Conservation (phyloP, 768 basidiomycete species). For the Nevesoporus exiguus region DNA sequence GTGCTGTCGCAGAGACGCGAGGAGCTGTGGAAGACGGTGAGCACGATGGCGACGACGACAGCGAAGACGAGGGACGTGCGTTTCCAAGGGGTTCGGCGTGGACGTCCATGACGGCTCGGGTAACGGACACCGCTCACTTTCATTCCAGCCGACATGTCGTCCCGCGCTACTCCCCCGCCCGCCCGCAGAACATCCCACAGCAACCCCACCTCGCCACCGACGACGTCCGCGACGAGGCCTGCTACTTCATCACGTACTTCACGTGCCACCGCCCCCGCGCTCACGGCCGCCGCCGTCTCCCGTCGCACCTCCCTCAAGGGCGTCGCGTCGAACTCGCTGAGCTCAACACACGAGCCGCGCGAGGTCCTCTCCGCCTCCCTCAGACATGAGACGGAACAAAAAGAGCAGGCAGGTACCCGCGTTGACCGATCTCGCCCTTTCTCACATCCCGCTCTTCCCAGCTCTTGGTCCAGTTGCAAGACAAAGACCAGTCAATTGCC, state of each 20-base stretch:
- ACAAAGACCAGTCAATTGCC: slow-evolving; percentile 70
- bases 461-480: slow-evolving; percentile 75
- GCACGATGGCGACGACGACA: not conserved
- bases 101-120: slow-evolving; percentile 7
- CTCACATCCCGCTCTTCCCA: slow-evolving; percentile 28
- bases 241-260: slow-evolving; percentile 57
- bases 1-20: slow-evolving; percentile 38
- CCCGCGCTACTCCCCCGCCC: slow-evolving; percentile 43
- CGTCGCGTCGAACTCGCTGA: slow-evolving; percentile 34
- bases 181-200: slow-evolving; percentile 44
- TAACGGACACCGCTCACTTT: slow-evolving; percentile 20
- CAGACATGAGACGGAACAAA: slow-evolving; percentile 75
- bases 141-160: slow-evolving; percentile 32
- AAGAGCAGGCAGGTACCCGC: slow-evolving; percentile 60
- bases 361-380: slow-evolving; percentile 60
- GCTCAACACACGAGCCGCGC: slow-evolving; percentile 44
- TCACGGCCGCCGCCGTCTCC: slow-evolving; percentile 28
- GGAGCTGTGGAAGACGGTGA: slow-evolving; percentile 36
- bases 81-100: slow-evolving; percentile 34
- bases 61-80: slow-evolving; percentile 17
- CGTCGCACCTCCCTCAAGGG: slow-evolving; percentile 53
- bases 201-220: slow-evolving; percentile 40
- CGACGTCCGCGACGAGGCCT: slow-evolving; percentile 39
- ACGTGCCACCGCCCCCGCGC: slow-evolving; percentile 47
- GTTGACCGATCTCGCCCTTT: slow-evolving; percentile 4